Conservation (phyloP, 2,329 filamentous ascomycete species). For the Talaromyces sp. region DNA sequence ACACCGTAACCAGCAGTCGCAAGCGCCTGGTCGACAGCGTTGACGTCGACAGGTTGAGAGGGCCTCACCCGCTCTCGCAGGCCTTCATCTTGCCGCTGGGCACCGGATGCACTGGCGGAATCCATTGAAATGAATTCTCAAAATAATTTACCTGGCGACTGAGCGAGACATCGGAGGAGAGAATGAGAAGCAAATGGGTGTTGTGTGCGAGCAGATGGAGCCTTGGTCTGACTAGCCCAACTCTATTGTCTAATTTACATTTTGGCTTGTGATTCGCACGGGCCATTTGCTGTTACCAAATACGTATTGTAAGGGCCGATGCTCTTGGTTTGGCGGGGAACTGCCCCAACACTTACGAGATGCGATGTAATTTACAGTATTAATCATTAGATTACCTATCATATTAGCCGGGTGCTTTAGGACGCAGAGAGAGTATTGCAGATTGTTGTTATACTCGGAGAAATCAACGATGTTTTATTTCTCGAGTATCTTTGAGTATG, state of each 20-base stretch:
- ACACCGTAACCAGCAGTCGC: conserved; percentile 28
- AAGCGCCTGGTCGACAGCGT: conserved; percentile 47
- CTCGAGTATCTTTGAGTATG: neutral
- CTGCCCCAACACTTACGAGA: neutral
- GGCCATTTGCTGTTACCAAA: neutral
- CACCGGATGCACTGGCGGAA: conserved; percentile 37
- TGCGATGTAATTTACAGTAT: neutral
- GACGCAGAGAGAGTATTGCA: neutral
- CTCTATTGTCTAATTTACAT: neutral
- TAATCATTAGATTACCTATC: neutral
- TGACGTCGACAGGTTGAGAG: conserved; percentile 38
- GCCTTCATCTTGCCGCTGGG: conserved; percentile 34
- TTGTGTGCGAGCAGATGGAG: neutral
- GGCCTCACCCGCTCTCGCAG: conserved; percentile 49
- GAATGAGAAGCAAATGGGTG: neutral
- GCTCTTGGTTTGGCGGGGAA: neutral
- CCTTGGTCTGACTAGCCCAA: neutral
- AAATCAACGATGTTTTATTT: neutral
- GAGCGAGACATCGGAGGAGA: neutral
- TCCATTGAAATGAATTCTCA: conserved; percentile 29
- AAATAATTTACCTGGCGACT: neutral
- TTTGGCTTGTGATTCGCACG: conserved; percentile 10
- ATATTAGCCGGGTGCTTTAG: neutral
- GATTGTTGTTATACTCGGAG: neutral
- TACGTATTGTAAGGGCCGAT: neutral